Evolutionary conservation across 257 asterid species (phyloP).

Genomic region (Nyctanthes arbortristis): DNA sequence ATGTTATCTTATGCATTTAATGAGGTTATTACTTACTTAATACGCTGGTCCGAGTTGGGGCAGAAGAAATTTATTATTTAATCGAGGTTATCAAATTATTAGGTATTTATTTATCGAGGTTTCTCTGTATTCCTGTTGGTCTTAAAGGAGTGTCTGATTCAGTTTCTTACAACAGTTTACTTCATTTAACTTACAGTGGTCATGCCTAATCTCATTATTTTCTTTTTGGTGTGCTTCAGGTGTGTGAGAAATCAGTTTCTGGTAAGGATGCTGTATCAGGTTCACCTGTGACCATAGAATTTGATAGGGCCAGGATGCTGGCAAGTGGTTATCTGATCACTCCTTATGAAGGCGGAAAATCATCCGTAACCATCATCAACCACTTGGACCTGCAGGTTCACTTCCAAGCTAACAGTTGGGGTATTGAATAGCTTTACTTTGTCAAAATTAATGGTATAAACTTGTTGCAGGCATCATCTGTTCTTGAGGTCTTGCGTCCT

Average conservation of each 20-base stretch:
- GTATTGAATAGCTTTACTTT: neutral
- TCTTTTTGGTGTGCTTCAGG: conserved; percentile 28
- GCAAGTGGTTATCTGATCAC: conserved; percentile 52
- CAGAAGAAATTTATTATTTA: too few species aligned
- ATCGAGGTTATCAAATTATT: too few species aligned
- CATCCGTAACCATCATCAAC: conserved; percentile 36
- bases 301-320: conserved; percentile 42
- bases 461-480: conserved; percentile 45
- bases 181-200: neutral
- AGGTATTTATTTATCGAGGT: too few species aligned
- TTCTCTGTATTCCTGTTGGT: too few species aligned
- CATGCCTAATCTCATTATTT: neutral
- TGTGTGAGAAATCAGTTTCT: conserved; percentile 49
- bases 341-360: conserved; percentile 38
- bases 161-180: too few species aligned
- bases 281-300: conserved; percentile 44
- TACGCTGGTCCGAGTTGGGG: too few species aligned
- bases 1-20: too few species aligned
- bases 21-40: too few species aligned
- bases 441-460: neutral
- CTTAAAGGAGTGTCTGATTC: too few species aligned
- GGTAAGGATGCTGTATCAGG: conserved; percentile 36
- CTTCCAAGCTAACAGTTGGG: neutral
- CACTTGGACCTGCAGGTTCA: conserved; percentile 50
- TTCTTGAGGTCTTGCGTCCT: conserved; percentile 46